Conservation (phyloP, 1,139 yeast genomes). For the Candida neerlandica region DNA sequence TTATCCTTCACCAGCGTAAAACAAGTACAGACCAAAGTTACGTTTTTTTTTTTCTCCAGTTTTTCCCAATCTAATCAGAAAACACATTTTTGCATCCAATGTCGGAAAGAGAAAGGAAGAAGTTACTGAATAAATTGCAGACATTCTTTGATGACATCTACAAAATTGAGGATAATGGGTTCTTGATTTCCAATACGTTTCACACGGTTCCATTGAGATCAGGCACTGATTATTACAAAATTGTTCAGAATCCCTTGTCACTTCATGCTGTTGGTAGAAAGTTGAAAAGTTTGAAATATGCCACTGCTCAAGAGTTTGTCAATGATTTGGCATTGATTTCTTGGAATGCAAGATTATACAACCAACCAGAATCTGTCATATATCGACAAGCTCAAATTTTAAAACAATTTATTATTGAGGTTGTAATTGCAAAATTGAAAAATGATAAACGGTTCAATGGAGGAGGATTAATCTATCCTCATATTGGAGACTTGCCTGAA, state of each 20-base stretch:
- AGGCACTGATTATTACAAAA: constrained; percentile 50
- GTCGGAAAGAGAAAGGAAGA: constrained; percentile 44
- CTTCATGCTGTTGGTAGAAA: constrained; percentile 44
- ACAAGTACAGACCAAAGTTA: neutral
- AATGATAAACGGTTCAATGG: constrained; percentile 44
- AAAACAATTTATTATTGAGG: constrained; percentile 59
- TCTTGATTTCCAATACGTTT: constrained; percentile 48
- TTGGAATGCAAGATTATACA: constrained; percentile 88
- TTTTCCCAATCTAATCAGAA: constrained; percentile 1
- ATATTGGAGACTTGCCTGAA: constrained; percentile 73
- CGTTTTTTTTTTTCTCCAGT: neutral
- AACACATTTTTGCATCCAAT: constrained; percentile 9
- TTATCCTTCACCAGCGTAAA: neutral
- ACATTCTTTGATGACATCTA: constrained; percentile 46
- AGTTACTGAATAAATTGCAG: constrained; percentile 42
- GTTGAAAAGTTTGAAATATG: constrained; percentile 55
- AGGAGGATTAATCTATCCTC: constrained; percentile 59
- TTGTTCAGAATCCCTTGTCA: constrained; percentile 45
- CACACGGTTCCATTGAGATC: constrained; percentile 56
- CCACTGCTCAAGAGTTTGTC: constrained; percentile 66
- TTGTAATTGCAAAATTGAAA: constrained; percentile 56
- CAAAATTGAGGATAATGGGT: constrained; percentile 47
- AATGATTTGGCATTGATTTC: constrained; percentile 79
- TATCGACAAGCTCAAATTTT: constrained; percentile 73
- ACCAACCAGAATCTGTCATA: constrained; percentile 67